phyloP scores from a whole-genome alignment of 2,329 filamentous ascomycete species.

The Thelonectria blattea region DNA sequence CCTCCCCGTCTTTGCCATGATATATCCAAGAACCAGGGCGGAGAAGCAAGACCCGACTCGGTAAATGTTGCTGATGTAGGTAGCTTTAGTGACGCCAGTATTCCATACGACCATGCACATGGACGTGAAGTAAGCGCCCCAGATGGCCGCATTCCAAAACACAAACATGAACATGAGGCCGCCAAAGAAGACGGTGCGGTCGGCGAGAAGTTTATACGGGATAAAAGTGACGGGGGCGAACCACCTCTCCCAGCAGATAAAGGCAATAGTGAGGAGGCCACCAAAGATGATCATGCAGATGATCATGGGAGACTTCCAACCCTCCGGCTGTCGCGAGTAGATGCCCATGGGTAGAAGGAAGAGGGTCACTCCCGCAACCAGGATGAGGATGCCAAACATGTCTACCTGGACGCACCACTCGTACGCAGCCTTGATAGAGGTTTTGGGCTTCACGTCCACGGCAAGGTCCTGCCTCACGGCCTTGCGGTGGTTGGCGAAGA shows the following conservation, averaged over 20 bases:
- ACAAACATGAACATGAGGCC: slow-evolving; percentile 46
- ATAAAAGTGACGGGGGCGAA: slow-evolving; percentile 64
- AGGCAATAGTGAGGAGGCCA: slow-evolving; percentile 58
- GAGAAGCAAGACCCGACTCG: slow-evolving; percentile 45
- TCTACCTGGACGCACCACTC: slow-evolving; percentile 67
- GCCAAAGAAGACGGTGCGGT: slow-evolving; percentile 48
- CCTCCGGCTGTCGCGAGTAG: slow-evolving; percentile 48
- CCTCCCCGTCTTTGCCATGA: slow-evolving; percentile 53
- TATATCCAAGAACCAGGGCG: slow-evolving; percentile 34
- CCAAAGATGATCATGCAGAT: slow-evolving; percentile 64
- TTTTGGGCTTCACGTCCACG: slow-evolving; percentile 18
- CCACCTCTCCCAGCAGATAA: slow-evolving; percentile 64
- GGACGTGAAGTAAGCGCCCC: slow-evolving; percentile 49
- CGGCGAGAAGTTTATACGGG: slow-evolving; percentile 43
- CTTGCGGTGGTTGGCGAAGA: slow-evolving; percentile 46
- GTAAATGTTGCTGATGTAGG: slow-evolving; percentile 49
- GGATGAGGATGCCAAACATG: slow-evolving; percentile 59
- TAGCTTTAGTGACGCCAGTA: slow-evolving; percentile 43
- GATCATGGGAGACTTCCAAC: slow-evolving; percentile 58
- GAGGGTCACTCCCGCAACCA: slow-evolving; percentile 61
- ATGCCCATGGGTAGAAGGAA: slow-evolving; percentile 73
- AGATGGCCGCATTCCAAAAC: slow-evolving; percentile 46
- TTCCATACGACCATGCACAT: slow-evolving; percentile 49
- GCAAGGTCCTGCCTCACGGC: slow-evolving; percentile 61
- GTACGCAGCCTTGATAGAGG: slow-evolving; percentile 25